Conservation (phyloP, 345 rosid genomes). For the Brassica cretica region DNA sequence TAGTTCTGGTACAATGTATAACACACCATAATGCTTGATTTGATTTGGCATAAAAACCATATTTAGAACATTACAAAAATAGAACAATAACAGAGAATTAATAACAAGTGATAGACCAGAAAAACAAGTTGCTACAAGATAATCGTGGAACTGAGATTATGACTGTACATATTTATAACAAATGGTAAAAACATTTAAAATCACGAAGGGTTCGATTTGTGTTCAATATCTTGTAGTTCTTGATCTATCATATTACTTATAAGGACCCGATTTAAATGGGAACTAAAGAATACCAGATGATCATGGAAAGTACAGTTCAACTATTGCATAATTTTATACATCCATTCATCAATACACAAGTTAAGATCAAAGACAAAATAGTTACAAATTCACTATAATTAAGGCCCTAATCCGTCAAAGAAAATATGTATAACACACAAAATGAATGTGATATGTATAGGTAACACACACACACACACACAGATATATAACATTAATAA, state of each 20-base stretch:
- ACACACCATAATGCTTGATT: constrained; percentile 38
- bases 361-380: neutral
- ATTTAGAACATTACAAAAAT: constrained; percentile 19
- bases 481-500: no score
- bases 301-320: constrained; percentile 1
- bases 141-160: constrained; percentile 9
- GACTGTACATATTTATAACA: neutral
- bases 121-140: neutral
- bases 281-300: constrained; percentile 1
- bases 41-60: constrained; percentile 37
- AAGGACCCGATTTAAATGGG: neutral
- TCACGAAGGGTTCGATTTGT: neutral
- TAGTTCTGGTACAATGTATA: constrained; percentile 30
- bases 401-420: neutral
- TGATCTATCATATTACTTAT: constrained; percentile 6
- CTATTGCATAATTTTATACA: neutral
- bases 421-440: neutral
- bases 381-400: neutral
- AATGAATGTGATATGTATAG: neutral
- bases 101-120: neutral
- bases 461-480: neutral
- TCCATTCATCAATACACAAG: neutral
- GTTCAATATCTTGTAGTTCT: constrained; percentile 9
- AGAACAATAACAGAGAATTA: neutral
- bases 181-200: neutral